Base-by-base conservation (phyloP, 108 stramenopile genomes). In the Conticribra guillardii region DNA sequence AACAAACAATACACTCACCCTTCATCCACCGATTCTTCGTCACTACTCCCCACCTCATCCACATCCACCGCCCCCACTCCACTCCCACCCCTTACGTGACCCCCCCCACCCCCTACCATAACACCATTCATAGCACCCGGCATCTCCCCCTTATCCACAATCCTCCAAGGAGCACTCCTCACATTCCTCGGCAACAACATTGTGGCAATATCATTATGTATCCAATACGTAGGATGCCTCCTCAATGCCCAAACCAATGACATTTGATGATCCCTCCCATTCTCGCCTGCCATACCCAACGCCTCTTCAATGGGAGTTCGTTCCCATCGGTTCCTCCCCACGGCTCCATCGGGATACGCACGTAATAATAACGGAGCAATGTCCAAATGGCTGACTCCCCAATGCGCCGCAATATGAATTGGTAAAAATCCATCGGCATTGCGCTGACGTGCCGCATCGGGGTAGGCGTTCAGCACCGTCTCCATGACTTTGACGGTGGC, bases 301-400 rank as follows among this genome's bases (percentile, higher is more conserved):
- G 94, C 94, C 75, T 95, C 94, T 74, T 95, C 94, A 28, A 92
- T 72, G 0, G 94, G 94, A 2, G 91, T 90, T 24, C 94, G 81
- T 37, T 92, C 94, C 91, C 91, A 95, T 53, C 90, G 76, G 65
- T 95, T 95, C 16, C 91, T 75, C 32, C 94, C 94, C 49, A 92
- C 84, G 4, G 88, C 90, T 8, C 91, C 89, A 79, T 95, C 91
- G 3, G 94, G 94, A 76, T 95, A 95, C 4, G 80, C 77, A 23
- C 84, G 82, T 18, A 95, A 70, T 51, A 95, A 47, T 15, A 71
- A 28, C n/a, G 86, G 80, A 9, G 68, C 88, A 8, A 95, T 87
- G 64, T 84, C 87, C 3, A 89, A 89, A 71, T 91, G 87, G 26
- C 86, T 82, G 26, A 92, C 88, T 2, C 94, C 94, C 91, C 91